Percentiles rank a stretch among this genome's conserved stretches.
Evolutionary conservation across 2,329 filamentous ascomycete species (phyloP).

Genomic region (Cladosporium sp.): DNA sequence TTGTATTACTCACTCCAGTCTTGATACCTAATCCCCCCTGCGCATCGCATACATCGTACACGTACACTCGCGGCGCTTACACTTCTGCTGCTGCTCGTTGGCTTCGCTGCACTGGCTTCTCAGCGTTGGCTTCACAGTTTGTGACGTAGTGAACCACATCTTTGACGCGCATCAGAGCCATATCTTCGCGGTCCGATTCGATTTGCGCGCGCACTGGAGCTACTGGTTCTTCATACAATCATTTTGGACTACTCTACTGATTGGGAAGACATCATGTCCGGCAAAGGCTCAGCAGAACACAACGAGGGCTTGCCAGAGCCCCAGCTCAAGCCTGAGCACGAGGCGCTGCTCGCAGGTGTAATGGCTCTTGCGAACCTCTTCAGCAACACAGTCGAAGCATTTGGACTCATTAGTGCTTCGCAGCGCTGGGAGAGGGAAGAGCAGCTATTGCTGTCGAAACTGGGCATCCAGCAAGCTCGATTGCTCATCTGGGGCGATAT

Average conservation of each 20-base stretch:
- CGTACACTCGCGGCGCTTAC: neutral
- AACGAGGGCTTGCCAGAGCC: slow-evolving; percentile 5
- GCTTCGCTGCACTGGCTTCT: neutral
- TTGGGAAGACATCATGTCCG: slow-evolving; percentile 2
- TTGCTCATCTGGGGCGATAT: slow-evolving; percentile 47
- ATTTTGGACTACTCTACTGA: neutral
- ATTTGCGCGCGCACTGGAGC: neutral
- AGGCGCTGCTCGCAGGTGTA: slow-evolving; percentile 35
- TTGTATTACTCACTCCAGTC: too few species aligned
- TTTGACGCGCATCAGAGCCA: neutral
- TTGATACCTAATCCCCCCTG: too few species aligned
- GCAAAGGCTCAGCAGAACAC: slow-evolving; percentile 9
- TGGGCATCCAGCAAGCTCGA: slow-evolving; percentile 46
- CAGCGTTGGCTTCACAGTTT: too few species aligned
- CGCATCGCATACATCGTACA: neutral
- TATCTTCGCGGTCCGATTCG: neutral
- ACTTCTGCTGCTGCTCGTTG: neutral
- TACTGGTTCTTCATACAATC: neutral
- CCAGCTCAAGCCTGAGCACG: slow-evolving; percentile 23
- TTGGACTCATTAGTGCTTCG: slow-evolving; percentile 42
- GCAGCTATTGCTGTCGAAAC: slow-evolving; percentile 39
- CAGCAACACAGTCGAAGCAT: slow-evolving; percentile 45
- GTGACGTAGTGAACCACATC: slow-evolving; percentile 1
- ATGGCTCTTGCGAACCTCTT: slow-evolving; percentile 43
- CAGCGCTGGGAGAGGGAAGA: slow-evolving; percentile 41